Percentiles rank a stretch among this genome's conserved stretches.
Evolutionary conservation across 2,329 filamentous ascomycete genomes (phyloP).

Genomic region (Colletotrichum theobromicola): DNA sequence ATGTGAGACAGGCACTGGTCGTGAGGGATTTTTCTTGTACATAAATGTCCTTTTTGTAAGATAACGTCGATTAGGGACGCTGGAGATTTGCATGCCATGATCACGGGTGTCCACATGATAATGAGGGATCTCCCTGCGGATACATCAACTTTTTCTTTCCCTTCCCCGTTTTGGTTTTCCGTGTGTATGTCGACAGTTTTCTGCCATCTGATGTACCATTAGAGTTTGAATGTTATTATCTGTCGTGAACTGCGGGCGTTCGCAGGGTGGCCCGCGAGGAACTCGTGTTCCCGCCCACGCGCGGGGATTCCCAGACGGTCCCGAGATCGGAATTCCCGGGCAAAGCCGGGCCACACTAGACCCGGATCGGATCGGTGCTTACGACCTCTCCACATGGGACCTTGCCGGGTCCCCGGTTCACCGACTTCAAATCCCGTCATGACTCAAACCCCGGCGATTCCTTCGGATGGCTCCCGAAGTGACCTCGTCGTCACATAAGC

Average conservation of each 20-base stretch:
- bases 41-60: conserved; percentile 5
- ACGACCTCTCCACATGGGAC: neutral
- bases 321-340: neutral
- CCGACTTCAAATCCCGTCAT: conserved; percentile 1
- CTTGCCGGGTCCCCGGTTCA: neutral
- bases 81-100: neutral
- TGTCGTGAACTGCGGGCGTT: neutral
- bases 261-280: neutral
- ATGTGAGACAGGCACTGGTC: conserved; percentile 24
- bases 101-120: neutral
- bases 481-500: neutral
- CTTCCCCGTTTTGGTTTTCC: neutral
- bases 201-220: neutral
- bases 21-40: neutral
- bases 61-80: neutral
- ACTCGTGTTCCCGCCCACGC: neutral
- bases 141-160: neutral
- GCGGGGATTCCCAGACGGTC: neutral
- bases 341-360: neutral
- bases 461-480: neutral
- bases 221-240: neutral
- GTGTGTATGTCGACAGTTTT: neutral
- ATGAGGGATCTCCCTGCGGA: neutral
- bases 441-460: neutral
- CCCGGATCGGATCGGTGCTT: neutral